These are phyloP conservation scores for Heliophila coronopifolia DNA, from an alignment of 441 rosid genomes.

Conservation along the genomic window DNA sequence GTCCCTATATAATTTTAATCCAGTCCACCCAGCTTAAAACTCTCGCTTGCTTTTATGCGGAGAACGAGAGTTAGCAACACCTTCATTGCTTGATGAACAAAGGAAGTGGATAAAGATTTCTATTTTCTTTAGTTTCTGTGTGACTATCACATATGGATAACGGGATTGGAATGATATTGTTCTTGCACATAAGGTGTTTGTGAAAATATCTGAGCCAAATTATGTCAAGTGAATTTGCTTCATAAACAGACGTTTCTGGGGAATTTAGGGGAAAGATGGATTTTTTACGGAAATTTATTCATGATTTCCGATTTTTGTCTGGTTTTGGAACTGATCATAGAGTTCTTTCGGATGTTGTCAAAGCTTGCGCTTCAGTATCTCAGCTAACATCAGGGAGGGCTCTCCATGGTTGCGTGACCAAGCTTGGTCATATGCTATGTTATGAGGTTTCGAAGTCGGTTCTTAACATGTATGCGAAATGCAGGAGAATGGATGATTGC, in stretches of 20 bases:
- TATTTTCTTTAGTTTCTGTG: neutral
- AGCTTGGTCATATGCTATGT: conserved; percentile 52
- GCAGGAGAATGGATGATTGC: conserved; percentile 50
- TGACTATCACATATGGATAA: neutral
- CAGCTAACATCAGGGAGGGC: conserved; percentile 42
- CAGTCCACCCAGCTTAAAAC: neutral
- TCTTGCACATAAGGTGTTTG: conserved; percentile 30
- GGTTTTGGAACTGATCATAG: conserved; percentile 36
- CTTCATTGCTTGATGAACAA: neutral
- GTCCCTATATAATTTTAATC: too few species aligned
- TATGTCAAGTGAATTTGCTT: conserved; percentile 13
- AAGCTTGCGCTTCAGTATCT: conserved; percentile 50
- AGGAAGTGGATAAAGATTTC: conserved; percentile 6
- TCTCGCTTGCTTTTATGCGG: neutral
- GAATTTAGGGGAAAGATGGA: conserved; percentile 24
- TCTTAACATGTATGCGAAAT: conserved; percentile 78
- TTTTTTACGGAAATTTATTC: conserved; percentile 33
- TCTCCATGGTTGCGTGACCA: conserved; percentile 42
- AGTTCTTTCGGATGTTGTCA: conserved; percentile 46
- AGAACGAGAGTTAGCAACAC: conserved; percentile 5
- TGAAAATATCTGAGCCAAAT: conserved; percentile 36
- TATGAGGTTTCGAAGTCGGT: conserved; percentile 52
- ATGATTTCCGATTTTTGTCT: conserved; percentile 27
- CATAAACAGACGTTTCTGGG: conserved; percentile 3
- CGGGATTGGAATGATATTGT: neutral